These are phyloP conservation scores for Diaporthe ilicicola DNA, from an alignment of 2,329 filamentous ascomycete genomes.

Conservation along the genomic window DNA sequence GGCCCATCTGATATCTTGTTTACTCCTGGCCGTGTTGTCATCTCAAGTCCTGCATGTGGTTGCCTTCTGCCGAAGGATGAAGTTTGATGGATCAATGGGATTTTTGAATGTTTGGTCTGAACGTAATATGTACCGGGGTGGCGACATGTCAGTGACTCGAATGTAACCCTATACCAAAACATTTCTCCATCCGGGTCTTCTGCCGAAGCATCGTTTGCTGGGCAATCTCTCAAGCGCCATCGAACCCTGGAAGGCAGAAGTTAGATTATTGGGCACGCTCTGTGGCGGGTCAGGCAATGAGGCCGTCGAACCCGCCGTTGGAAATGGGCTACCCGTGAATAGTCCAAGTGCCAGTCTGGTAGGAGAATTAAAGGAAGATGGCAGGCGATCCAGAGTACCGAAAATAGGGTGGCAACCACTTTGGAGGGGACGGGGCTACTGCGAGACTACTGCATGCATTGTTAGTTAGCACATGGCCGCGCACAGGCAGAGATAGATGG, in stretches of 20 bases:
- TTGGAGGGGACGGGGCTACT: background rate
- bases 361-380: background rate
- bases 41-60: background rate
- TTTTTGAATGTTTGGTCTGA: background rate
- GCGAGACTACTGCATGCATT: background rate
- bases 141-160: conserved; percentile 8
- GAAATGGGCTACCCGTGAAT: background rate
- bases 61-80: background rate
- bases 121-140: conserved; percentile 22
- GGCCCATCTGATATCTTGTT: background rate
- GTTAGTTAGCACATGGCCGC: background rate
- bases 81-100: background rate
- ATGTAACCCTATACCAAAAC: background rate
- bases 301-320: conserved; percentile 11
- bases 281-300: background rate
- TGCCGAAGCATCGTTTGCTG: conserved; percentile 17
- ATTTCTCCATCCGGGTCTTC: conserved; percentile 12
- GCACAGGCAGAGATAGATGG: background rate
- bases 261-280: background rate
- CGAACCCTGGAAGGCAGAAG: background rate
- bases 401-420: conserved; percentile 16
- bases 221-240: conserved; percentile 15
- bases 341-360: background rate
- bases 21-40: background rate
- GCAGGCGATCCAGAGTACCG: background rate